Evolutionary conservation across 1,284 basidiomycete genomes (phyloP).

Genomic region (Coniophora puteana): DNA sequence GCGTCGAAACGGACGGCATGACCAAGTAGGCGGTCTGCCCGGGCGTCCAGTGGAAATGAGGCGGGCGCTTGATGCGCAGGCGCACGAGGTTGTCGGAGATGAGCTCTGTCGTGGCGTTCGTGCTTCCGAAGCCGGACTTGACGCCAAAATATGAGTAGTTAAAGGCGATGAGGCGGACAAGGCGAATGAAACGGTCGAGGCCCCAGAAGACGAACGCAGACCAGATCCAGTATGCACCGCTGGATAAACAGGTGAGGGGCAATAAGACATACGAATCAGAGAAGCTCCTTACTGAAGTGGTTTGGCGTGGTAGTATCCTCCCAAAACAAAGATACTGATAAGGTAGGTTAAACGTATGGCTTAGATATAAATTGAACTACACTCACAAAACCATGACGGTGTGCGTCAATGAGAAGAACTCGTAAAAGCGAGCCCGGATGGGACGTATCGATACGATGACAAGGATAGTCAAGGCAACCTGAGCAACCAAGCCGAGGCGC

Average conservation of each 20-base stretch:
- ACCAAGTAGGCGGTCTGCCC: conserved; percentile 46
- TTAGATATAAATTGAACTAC: not conserved
- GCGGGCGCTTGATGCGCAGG: not conserved
- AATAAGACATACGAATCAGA: not conserved
- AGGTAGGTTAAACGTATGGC: not conserved
- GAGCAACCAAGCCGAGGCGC: conserved; percentile 32
- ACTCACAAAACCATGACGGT: conserved; percentile 34
- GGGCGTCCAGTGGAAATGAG: conserved; percentile 16
- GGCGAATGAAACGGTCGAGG: conserved; percentile 49
- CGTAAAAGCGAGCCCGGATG: conserved; percentile 34
- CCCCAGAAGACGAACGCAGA: conserved; percentile 58
- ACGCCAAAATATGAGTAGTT: conserved; percentile 28
- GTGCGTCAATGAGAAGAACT: conserved; percentile 38
- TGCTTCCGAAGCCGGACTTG: conserved; percentile 1
- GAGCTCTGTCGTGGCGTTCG: conserved; percentile 4
- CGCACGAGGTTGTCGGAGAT: not conserved
- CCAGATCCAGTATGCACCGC: conserved; percentile 38
- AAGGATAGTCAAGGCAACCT: conserved; percentile 30
- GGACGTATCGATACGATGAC: conserved; percentile 36
- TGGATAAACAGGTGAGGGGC: conserved; percentile 3
- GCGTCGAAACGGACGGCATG: conserved; percentile 32
- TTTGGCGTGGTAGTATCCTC: not conserved
- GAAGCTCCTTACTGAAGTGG: not conserved
- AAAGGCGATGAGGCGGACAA: conserved; percentile 42
- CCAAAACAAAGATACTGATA: not conserved